Percentiles rank a stretch among this genome's conserved stretches.
phyloP scores from a whole-genome alignment of 805 yeast species.

The Candida railenensis region DNA sequence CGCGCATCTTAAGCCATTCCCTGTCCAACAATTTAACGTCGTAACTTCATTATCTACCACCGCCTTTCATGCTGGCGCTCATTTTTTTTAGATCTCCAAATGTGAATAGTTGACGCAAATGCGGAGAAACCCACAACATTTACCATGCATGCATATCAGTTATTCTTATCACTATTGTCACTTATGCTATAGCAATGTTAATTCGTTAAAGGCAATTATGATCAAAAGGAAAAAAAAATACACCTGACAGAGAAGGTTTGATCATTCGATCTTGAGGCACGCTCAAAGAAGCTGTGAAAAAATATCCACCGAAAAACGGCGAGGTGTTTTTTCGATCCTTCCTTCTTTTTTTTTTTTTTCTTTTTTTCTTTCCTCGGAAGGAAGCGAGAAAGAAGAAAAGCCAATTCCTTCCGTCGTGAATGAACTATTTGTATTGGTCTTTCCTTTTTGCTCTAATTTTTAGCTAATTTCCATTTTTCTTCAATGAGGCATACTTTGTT shows the following conservation, averaged over 20 bases:
- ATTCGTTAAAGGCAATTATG: background rate
- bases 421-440: no score
- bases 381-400: no score
- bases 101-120: background rate
- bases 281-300: background rate
- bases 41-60: no score
- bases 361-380: background rate
- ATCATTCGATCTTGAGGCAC: background rate
- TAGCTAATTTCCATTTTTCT: no score
- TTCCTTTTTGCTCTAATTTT: no score
- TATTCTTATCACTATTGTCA: background rate
- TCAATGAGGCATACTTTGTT: no score
- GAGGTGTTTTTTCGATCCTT: background rate
- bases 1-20: background rate
- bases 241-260: background rate
- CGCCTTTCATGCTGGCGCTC: no score
- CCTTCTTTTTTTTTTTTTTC: background rate
- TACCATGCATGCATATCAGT: background rate
- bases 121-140: background rate
- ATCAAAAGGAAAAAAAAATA: background rate
- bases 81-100: background rate
- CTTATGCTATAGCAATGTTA: background rate
- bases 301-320: background rate
- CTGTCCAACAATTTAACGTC: background rate
- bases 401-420: no score